Evolutionary conservation across 257 asterid genomes (phyloP), one percentile per base, ranked within the genome.

Genomic region (Petunia axillaris): DNA sequence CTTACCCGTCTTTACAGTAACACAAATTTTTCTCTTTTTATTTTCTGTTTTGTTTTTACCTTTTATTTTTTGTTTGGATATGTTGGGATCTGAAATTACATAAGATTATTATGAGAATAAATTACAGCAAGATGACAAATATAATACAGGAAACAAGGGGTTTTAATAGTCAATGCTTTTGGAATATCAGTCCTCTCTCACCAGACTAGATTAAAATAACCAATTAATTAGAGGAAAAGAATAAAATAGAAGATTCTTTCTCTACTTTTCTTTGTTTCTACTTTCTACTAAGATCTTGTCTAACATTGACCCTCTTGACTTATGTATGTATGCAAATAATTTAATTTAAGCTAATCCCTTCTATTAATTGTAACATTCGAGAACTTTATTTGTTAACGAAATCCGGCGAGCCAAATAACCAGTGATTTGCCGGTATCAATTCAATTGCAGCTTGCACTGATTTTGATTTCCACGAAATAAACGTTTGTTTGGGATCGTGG

Each of bases 51-150:
- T 13, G 1, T 13, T 54, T 54, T 53, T 50, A 3, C 3, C 4
- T 15, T 14, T 6, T 54, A 46, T 50, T 52, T 52, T 10, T 15
- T 15, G 57, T 10, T 52, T 52, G 57, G 5, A 52, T 52, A 73
- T 36, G 16, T 71, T 80, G 79, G 79, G 79, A 80, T 80, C 57
- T 50, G 60, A 16, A 67, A 70, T 67, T 55, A 79, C 44, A 67
- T 50, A 55, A 55, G 52, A 41, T 67, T 68, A 41, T 68, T 68
- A 41, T 68, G 36, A 57, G 52, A 55, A 58, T 48, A 38, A 57
- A 70, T 58, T 71, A 71, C 73, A 80, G 63, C 55, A 80, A 70
- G 14, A 16, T 73, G 78, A 73, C 78, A 73, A 73, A 50, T 73
- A 48, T 73, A 38, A 50, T 50, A 50, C 63, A 50, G 46, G 78